phyloP scores from a whole-genome alignment of 2,329 filamentous ascomycete species.

The Penicillium sp. region DNA sequence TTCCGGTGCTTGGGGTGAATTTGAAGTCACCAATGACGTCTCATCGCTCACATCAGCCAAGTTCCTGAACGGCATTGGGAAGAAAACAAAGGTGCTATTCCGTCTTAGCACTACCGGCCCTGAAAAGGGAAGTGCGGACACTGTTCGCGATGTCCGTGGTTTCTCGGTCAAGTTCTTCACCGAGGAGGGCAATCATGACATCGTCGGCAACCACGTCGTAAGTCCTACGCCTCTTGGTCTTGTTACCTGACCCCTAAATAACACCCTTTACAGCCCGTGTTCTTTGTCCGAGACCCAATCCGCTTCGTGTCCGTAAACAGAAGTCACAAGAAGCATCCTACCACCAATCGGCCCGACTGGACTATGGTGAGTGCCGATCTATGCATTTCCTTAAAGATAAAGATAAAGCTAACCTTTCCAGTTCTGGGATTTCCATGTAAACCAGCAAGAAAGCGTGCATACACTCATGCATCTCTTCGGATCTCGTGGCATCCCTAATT shows the following conservation, averaged over 20 bases:
- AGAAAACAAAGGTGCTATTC: slow-evolving; percentile 49
- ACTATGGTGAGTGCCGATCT: slow-evolving; percentile 43
- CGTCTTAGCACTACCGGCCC: slow-evolving; percentile 47
- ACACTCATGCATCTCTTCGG: slow-evolving; percentile 58
- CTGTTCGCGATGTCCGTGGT: slow-evolving; percentile 47
- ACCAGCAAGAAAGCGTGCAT: slow-evolving; percentile 56
- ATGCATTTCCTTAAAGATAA: too few relatives aligned
- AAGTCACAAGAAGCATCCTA: slow-evolving; percentile 62
- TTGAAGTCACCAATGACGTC: slow-evolving; percentile 57
- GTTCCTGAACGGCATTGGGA: slow-evolving; percentile 52
- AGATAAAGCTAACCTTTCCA: slow-evolving; percentile 4
- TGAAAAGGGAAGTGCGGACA: slow-evolving; percentile 47
- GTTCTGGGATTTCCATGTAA: slow-evolving; percentile 59
- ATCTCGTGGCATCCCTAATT: slow-evolving; percentile 50
- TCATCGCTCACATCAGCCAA: slow-evolving; percentile 50
- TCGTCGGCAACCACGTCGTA: slow-evolving; percentile 24
- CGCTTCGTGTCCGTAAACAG: slow-evolving; percentile 46
- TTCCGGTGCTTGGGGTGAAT: slow-evolving; percentile 54
- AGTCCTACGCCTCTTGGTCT: neutral
- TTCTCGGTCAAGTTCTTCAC: slow-evolving; percentile 51
- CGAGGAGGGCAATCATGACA: slow-evolving; percentile 45
- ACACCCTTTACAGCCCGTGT: slow-evolving; percentile 33
- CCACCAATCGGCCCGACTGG: slow-evolving; percentile 60
- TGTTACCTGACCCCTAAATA: neutral
- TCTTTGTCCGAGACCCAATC: slow-evolving; percentile 44